Conservation (phyloP, 805 yeast genomes). For the Suhomyces tanzawaensis region DNA sequence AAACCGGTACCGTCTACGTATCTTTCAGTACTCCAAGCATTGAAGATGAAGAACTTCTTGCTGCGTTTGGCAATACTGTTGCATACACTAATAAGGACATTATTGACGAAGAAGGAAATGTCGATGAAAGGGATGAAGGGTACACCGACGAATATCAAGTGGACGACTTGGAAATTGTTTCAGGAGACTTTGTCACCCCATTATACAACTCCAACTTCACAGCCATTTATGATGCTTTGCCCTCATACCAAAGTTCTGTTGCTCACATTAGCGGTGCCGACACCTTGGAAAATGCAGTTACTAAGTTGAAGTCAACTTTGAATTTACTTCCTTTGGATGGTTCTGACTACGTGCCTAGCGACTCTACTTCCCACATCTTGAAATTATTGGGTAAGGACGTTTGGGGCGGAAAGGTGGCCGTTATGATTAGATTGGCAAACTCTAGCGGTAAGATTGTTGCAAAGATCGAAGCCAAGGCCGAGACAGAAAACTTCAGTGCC, state of each 20-base stretch:
- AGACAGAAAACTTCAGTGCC: conserved; percentile 48
- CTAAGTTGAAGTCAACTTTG: conserved; percentile 50
- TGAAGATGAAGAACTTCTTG: conserved; percentile 33
- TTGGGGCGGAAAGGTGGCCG: conserved; percentile 56
- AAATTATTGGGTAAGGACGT: conserved; percentile 81
- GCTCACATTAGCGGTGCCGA: conserved; percentile 54
- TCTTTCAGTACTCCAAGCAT: conserved; percentile 63
- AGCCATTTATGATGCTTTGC: conserved; percentile 68
- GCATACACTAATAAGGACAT: conserved; percentile 77
- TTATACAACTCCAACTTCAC: conserved; percentile 76
- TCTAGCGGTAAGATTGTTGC: conserved; percentile 60
- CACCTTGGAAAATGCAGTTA: conserved; percentile 42
- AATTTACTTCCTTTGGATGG: conserved; percentile 65
- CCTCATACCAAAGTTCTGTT: conserved; percentile 59
- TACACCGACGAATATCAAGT: conserved; percentile 92
- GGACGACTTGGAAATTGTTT: conserved; percentile 67
- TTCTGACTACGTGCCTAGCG: conserved; percentile 60
- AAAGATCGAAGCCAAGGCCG: conserved; percentile 49
- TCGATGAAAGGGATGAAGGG: conserved; percentile 71
- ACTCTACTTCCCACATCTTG: conserved; percentile 63
- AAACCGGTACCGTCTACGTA: conserved; percentile 73
- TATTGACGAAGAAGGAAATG: conserved; percentile 66
- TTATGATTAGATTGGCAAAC: conserved; percentile 46
- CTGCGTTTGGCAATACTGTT: conserved; percentile 62
- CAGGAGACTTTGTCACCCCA: conserved; percentile 83